Conservation (phyloP, 2,329 filamentous ascomycete genomes). For the Sporothrix phasma region DNA sequence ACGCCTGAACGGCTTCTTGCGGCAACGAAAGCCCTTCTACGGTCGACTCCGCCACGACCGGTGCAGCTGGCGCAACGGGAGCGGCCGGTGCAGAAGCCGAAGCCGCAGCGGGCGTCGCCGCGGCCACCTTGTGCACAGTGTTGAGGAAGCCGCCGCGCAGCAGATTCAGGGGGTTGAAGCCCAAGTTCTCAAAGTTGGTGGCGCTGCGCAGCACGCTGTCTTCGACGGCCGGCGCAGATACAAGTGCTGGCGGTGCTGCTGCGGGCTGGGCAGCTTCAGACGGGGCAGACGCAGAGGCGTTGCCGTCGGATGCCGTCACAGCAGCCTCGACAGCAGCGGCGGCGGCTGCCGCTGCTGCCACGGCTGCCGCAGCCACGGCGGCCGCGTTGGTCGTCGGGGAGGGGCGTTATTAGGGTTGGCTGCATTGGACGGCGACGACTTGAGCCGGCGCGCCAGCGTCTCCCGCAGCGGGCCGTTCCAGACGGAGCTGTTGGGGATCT, state of each 20-base stretch:
- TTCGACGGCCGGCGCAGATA: constrained; percentile 15
- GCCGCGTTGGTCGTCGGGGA: constrained; percentile 13
- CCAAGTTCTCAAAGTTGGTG: constrained; percentile 33
- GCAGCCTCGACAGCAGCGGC: constrained; percentile 23
- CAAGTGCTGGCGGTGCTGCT: no score
- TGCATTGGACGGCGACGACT: constrained; percentile 21
- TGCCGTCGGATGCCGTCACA: neutral
- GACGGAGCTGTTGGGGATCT: constrained; percentile 9
- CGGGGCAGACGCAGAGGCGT: constrained; percentile 24
- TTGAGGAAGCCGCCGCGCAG: constrained; percentile 32
- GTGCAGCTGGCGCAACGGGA: neutral
- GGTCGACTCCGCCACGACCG: neutral
- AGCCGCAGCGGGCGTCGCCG: neutral
- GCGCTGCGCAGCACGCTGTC: constrained; percentile 11
- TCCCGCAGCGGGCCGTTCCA: constrained; percentile 50
- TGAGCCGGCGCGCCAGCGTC: constrained; percentile 37
- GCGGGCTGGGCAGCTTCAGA: constrained; percentile 5
- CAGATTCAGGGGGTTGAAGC: constrained; percentile 32
- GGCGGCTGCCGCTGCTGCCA: constrained; percentile 20
- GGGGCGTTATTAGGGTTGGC: neutral
- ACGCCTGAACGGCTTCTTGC: neutral
- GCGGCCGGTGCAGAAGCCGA: neutral
- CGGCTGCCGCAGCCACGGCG: neutral
- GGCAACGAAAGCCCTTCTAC: neutral
- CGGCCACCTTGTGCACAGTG: constrained; percentile 12